Conservation (phyloP, 2,329 filamentous ascomycete genomes). For the Diplodia sapinea region DNA sequence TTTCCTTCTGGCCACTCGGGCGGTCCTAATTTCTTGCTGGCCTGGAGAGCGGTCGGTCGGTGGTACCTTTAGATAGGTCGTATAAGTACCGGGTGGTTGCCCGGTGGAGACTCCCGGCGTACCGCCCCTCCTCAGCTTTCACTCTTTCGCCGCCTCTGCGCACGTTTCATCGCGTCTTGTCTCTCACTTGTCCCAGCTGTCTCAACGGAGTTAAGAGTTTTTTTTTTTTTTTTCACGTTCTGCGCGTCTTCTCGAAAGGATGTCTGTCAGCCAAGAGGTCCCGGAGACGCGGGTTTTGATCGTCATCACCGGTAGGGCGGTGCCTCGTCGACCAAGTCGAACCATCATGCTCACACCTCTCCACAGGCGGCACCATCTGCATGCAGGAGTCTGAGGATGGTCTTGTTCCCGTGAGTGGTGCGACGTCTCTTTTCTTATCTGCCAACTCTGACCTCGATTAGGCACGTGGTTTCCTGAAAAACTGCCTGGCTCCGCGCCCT, state of each 20-base stretch:
- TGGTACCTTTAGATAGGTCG: not conserved
- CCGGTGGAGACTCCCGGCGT: not conserved
- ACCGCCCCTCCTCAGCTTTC: not conserved
- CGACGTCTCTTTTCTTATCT: not conserved
- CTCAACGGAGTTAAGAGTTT: not conserved
- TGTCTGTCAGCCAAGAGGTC: slow-evolving; percentile 31
- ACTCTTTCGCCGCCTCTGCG: not conserved
- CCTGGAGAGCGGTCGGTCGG: not conserved
- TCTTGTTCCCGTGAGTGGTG: slow-evolving; percentile 69
- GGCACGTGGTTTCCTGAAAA: slow-evolving; percentile 74
- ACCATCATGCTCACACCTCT: slow-evolving; percentile 7
- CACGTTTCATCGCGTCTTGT: not conserved
- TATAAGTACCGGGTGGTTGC: slow-evolving; percentile 10
- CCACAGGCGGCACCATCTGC: slow-evolving; percentile 75
- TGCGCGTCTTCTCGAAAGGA: not conserved
- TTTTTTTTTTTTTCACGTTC: too few relatives aligned
- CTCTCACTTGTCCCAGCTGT: not conserved
- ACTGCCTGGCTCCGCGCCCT: slow-evolving; percentile 79
- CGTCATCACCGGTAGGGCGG: slow-evolving; percentile 75
- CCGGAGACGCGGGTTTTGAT: slow-evolving; percentile 84
- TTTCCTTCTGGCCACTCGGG: not conserved
- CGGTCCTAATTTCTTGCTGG: not conserved
- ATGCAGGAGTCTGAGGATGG: slow-evolving; percentile 84
- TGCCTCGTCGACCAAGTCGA: not conserved
- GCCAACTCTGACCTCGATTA: slow-evolving; percentile 31